Evolutionary conservation across 768 basidiomycete genomes (phyloP).

Genomic region (Boletales sp.): DNA sequence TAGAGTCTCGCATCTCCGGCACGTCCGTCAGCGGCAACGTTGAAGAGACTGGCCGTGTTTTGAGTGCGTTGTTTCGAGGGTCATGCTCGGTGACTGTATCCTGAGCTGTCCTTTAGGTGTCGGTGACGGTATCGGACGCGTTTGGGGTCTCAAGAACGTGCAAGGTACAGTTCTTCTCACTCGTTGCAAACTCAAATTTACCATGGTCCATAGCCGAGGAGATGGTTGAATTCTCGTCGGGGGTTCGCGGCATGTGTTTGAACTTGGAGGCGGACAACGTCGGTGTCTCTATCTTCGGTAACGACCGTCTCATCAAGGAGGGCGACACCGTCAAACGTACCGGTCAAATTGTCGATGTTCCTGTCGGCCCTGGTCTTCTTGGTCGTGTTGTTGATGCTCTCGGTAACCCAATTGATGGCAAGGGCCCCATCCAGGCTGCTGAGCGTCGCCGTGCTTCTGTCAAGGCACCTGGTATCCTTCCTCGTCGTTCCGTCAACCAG

Average conservation of each 20-base stretch:
- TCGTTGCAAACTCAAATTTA: slow-evolving; percentile 1
- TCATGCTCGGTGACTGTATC: neutral
- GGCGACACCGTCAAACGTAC: slow-evolving; percentile 99
- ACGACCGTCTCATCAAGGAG: slow-evolving; percentile 98
- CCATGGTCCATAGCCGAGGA: slow-evolving; percentile 71
- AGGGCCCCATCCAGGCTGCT: slow-evolving; percentile 90
- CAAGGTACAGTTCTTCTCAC: slow-evolving; percentile 59
- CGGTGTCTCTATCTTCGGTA: slow-evolving; percentile 99
- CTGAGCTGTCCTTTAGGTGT: slow-evolving; percentile 56
- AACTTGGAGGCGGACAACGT: slow-evolving; percentile 99
- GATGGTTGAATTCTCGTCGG: slow-evolving; percentile 99
- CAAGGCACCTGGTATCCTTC: slow-evolving; percentile 99
- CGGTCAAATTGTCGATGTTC: slow-evolving; percentile 99
- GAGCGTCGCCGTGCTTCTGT: slow-evolving; percentile 96
- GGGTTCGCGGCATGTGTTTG: slow-evolving; percentile 99
- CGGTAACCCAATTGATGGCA: slow-evolving; percentile 99
- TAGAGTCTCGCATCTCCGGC: slow-evolving; percentile 97
- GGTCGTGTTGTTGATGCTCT: slow-evolving; percentile 99
- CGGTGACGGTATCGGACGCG: slow-evolving; percentile 99
- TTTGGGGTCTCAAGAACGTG: slow-evolving; percentile 98
- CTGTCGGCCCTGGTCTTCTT: slow-evolving; percentile 94
- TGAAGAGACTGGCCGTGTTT: slow-evolving; percentile 97
- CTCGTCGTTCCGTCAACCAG: slow-evolving; percentile 99
- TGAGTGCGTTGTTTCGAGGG: slow-evolving; percentile 61
- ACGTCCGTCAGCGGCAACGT: slow-evolving; percentile 88